phyloP scores from a whole-genome alignment of 257 asterid genomes.

The Petunia secreta region DNA sequence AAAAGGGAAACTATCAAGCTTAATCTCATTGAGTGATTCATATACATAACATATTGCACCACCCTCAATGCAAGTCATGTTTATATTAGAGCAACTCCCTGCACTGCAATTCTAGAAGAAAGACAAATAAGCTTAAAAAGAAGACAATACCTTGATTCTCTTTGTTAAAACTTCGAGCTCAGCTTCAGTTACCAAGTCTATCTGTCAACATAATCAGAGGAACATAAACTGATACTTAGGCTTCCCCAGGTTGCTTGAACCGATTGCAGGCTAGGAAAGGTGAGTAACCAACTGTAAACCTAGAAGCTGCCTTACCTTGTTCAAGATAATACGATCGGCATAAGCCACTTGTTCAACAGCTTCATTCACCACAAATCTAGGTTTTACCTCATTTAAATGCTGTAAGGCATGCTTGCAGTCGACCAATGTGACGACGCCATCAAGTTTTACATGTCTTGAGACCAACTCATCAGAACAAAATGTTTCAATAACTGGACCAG shows the following conservation, averaged over 20 bases:
- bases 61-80: not conserved
- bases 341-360: slow-evolving; percentile 98
- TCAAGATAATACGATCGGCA: slow-evolving; percentile 91
- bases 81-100: not conserved
- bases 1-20: not conserved
- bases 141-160: slow-evolving; percentile 64
- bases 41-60: not conserved
- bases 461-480: slow-evolving; percentile 87
- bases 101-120: not conserved
- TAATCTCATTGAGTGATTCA: not conserved
- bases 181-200: slow-evolving; percentile 74
- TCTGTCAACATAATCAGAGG: slow-evolving; percentile 55
- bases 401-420: slow-evolving; percentile 77
- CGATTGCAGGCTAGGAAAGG: slow-evolving; percentile 6
- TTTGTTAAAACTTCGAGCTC: slow-evolving; percentile 67
- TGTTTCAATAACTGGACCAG: slow-evolving; percentile 97
- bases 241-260: slow-evolving; percentile 7
- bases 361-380: slow-evolving; percentile 96
- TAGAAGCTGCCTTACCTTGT: slow-evolving; percentile 51
- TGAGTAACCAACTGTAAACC: not conserved
- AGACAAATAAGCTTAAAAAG: slow-evolving; percentile 2
- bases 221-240: slow-evolving; percentile 27
- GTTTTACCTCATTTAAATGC: slow-evolving; percentile 84
- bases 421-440: slow-evolving; percentile 94
- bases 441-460: slow-evolving; percentile 85